Conservation (phyloP, 179 eudicot species). For the Silene noctiflora region DNA sequence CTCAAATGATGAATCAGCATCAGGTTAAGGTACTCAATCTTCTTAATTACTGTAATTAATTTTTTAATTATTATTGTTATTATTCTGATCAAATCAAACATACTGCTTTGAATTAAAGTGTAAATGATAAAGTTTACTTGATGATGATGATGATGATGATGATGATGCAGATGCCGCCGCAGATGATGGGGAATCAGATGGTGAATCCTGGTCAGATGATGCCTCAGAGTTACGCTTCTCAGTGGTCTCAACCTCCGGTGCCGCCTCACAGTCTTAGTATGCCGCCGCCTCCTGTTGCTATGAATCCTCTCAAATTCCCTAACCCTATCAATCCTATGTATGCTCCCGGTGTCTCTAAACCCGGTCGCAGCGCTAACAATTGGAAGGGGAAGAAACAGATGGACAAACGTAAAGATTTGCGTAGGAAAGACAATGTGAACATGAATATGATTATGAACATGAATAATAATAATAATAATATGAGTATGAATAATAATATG, state of each 20-base stretch:
- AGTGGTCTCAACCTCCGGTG: slow-evolving; percentile 44
- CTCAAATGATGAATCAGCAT: slow-evolving; percentile 38
- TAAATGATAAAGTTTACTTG: not conserved
- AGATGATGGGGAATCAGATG: not conserved
- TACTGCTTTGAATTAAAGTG: not conserved
- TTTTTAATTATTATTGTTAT: not conserved
- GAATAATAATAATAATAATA: not conserved
- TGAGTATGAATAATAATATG: not conserved
- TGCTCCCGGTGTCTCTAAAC: slow-evolving; percentile 28
- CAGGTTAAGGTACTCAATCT: slow-evolving; percentile 26
- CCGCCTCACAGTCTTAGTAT: not conserved
- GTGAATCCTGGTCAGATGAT: slow-evolving; percentile 25
- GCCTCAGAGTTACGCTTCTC: slow-evolving; percentile 43
- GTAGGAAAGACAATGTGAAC: slow-evolving; percentile 32
- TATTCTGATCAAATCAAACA: no score
- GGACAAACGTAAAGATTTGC: slow-evolving; percentile 49
- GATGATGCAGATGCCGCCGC: not conserved
- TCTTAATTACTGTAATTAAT: no score
- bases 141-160: no score
- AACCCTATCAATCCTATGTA: slow-evolving; percentile 34
- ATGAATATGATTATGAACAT: slow-evolving; percentile 14
- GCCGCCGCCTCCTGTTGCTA: slow-evolving; percentile 17
- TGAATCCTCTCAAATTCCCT: slow-evolving; percentile 39
- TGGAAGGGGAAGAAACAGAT: slow-evolving; percentile 79
- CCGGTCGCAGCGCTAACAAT: slow-evolving; percentile 33